A percentile compares a stretch with the other conserved stretches of the same genome.
phyloP scores from a whole-genome alignment of 768 basidiomycete species.

The Pisolithus orientalis region DNA sequence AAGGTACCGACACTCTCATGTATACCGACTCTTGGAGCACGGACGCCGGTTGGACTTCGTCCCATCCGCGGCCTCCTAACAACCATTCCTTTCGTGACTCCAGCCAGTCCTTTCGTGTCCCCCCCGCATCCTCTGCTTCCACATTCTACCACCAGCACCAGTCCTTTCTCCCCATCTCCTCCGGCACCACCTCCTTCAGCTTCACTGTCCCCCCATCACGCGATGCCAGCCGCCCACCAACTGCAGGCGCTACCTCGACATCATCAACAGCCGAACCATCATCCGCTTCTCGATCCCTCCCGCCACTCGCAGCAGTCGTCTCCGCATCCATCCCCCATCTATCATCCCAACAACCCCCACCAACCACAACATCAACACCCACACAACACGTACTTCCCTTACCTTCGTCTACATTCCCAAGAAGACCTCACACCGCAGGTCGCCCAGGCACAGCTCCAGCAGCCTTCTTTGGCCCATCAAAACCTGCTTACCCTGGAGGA shows the following conservation, averaged over 20 bases:
- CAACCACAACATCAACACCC: slow-evolving; percentile 34
- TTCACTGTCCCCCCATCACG: slow-evolving; percentile 34
- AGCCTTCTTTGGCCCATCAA: slow-evolving; percentile 44
- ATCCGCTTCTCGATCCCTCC: slow-evolving; percentile 49
- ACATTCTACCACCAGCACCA: slow-evolving; percentile 41
- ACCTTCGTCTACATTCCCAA: slow-evolving; percentile 44
- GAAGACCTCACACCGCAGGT: slow-evolving; percentile 54
- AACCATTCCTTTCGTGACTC: slow-evolving; percentile 74
- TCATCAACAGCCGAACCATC: not conserved
- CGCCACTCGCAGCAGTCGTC: slow-evolving; percentile 73
- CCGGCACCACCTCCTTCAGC: slow-evolving; percentile 35
- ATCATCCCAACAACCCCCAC: slow-evolving; percentile 34
- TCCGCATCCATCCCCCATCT: slow-evolving; percentile 56
- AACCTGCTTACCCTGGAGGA: slow-evolving; percentile 43
- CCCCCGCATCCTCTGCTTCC: slow-evolving; percentile 37
- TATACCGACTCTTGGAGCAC: slow-evolving; percentile 31
- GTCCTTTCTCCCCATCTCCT: slow-evolving; percentile 62
- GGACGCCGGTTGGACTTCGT: slow-evolving; percentile 27
- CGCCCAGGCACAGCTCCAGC: slow-evolving; percentile 70
- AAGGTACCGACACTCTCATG: slow-evolving; percentile 35
- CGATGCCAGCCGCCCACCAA: slow-evolving; percentile 45
- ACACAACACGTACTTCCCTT: slow-evolving; percentile 48
- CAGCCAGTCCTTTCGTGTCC: slow-evolving; percentile 78
- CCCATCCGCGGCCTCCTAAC: slow-evolving; percentile 31
- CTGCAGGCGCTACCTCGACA: slow-evolving; percentile 35